These are phyloP conservation scores for Wickerhamomyces tratensis DNA, from an alignment of 805 yeast species.

Conservation along the genomic window DNA sequence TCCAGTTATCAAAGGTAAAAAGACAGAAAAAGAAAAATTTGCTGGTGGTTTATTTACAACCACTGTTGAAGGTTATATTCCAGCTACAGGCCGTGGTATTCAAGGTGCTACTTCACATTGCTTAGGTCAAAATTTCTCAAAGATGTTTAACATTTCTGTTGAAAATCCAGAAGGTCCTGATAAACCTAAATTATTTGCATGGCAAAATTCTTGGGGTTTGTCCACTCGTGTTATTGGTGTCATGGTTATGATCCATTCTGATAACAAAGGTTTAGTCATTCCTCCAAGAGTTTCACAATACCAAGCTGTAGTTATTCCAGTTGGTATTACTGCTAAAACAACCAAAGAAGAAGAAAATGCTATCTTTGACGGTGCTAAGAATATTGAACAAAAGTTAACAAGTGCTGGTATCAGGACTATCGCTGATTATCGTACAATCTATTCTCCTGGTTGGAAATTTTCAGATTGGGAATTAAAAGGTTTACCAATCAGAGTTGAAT, in stretches of 20 bases:
- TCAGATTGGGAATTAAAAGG: conserved; percentile 97
- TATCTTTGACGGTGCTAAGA: conserved; percentile 61
- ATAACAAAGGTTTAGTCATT: conserved; percentile 93
- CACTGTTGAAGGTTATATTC: conserved; percentile 93
- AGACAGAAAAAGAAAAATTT: conserved; percentile 96
- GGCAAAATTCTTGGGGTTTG: conserved; percentile 99
- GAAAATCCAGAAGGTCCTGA: conserved; percentile 92
- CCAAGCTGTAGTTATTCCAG: conserved; percentile 91
- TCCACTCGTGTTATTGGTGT: conserved; percentile 99
- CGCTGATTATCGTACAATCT: conserved; percentile 87
- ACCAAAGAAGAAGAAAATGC: conserved; percentile 62
- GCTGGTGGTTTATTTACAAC: conserved; percentile 98
- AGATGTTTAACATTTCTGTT: conserved; percentile 93
- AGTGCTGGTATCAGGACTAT: conserved; percentile 61
- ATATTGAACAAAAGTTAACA: conserved; percentile 52
- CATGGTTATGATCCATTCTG: conserved; percentile 98
- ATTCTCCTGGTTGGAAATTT: conserved; percentile 98
- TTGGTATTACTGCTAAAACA: conserved; percentile 87
- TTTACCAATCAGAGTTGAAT: conserved; percentile 85
- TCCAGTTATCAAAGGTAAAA: conserved; percentile 90
- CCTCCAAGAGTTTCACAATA: conserved; percentile 95
- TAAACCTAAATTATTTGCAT: conserved; percentile 77
- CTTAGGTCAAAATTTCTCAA: conserved; percentile 95
- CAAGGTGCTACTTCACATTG: conserved; percentile 99
- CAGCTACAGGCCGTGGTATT: conserved; percentile 98